Evolutionary conservation across 2,329 filamentous ascomycete species (phyloP).

Genomic region (Aspergillus luchuensis): DNA sequence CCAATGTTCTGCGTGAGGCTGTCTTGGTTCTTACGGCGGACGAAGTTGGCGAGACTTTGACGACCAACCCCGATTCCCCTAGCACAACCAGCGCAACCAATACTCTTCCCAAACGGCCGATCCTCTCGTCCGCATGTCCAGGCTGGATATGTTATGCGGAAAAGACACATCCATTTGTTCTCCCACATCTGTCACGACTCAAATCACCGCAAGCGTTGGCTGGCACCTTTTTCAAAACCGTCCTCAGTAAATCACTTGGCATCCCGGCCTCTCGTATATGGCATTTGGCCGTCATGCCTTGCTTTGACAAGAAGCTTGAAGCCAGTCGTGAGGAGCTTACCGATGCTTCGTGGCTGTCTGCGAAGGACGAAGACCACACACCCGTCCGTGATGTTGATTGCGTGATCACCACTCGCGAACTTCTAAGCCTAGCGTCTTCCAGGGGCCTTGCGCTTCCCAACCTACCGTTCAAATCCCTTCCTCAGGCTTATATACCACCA

Average conservation of each 20-base stretch:
- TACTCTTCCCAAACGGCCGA: conserved; percentile 40
- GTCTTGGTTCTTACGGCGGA: conserved; percentile 78
- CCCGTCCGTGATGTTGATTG: conserved; percentile 88
- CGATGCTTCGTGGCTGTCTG: conserved; percentile 66
- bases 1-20: conserved; percentile 77
- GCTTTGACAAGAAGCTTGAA: conserved; percentile 98
- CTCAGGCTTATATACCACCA: conserved; percentile 48
- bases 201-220: conserved; percentile 94
- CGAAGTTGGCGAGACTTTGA: conserved; percentile 59
- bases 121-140: conserved; percentile 84
- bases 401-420: conserved; percentile 94
- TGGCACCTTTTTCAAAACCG: conserved; percentile 86
- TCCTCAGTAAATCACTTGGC: conserved; percentile 70
- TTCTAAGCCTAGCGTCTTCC: conserved; percentile 83
- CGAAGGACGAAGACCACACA: conserved; percentile 38
- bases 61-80: conserved; percentile 12
- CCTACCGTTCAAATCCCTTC: conserved; percentile 63
- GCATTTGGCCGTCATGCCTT: conserved; percentile 96
- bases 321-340: conserved; percentile 92
- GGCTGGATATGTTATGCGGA: conserved; percentile 99
- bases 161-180: conserved; percentile 91
- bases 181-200: conserved; percentile 85
- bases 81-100: not conserved
- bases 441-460: conserved; percentile 75
- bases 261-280: conserved; percentile 81